phyloP scores from a whole-genome alignment of 2,329 filamentous ascomycete species.

The Monosporascus sp. region DNA sequence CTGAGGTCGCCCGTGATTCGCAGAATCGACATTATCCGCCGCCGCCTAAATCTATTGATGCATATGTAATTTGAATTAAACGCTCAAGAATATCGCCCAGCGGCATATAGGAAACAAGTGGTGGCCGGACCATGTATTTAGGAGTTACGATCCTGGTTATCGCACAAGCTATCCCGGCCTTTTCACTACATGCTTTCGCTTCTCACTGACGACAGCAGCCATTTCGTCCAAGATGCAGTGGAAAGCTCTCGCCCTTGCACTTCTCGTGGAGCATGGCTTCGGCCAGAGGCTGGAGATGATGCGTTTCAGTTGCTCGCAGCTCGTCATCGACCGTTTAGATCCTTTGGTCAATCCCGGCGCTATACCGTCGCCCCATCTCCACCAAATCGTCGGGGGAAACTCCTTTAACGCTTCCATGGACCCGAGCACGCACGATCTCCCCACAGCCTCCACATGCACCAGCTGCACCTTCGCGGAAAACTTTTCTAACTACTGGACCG shows the following conservation, averaged over 20 bases:
- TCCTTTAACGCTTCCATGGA: conserved; percentile 6
- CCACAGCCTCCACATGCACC: conserved; percentile 1
- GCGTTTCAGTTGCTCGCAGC: conserved; percentile 7
- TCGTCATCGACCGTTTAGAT: conserved; percentile 7
- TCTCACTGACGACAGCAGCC: conserved; percentile 6
- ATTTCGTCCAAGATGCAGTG: conserved; percentile 16
- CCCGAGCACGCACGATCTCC: conserved; percentile 1
- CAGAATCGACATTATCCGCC: conserved; percentile 6
- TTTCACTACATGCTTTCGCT: conserved; percentile 7
- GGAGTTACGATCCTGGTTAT: conserved; percentile 7
- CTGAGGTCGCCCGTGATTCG: conserved; percentile 9
- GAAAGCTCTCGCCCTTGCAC: conserved; percentile 13
- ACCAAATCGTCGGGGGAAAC: conserved; percentile 8
- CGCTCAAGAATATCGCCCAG: conserved; percentile 2
- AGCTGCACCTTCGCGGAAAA: conserved; percentile 2
- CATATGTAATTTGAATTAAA: conserved; percentile 10
- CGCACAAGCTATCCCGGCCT: conserved; percentile 1
- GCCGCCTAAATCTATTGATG: conserved; percentile 16
- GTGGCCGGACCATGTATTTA: conserved; percentile 14
- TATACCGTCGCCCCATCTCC: conserved; percentile 6
- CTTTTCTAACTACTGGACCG: conserved; percentile 5
- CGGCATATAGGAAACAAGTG: conserved; percentile 8
- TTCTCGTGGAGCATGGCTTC: conserved; percentile 13
- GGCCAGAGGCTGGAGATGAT: conserved; percentile 28
- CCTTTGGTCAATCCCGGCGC: conserved; percentile 6